Evolutionary conservation across 148 eudicot species (phyloP).

Genomic region (Rhododendron ovatum): DNA sequence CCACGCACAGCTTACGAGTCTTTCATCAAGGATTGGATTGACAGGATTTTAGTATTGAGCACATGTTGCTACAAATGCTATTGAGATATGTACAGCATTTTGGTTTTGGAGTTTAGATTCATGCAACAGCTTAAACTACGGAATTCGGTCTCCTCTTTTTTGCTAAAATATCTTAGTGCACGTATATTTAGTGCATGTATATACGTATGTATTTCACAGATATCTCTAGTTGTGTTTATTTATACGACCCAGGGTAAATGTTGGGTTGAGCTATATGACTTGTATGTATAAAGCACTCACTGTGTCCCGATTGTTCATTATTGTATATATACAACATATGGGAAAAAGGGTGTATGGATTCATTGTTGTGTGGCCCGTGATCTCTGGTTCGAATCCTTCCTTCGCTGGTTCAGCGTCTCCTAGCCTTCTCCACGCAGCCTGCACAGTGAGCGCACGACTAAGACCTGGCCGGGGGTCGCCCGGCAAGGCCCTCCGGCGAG

Average conservation of each 20-base stretch:
- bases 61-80: background rate
- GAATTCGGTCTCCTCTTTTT: background rate
- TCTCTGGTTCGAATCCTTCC: too few species aligned
- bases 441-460: too few species aligned
- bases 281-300: background rate
- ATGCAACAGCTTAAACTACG: background rate
- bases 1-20: background rate
- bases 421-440: too few species aligned
- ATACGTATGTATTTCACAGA: background rate
- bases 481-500: too few species aligned
- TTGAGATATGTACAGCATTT: constrained; percentile 4
- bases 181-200: background rate
- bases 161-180: background rate
- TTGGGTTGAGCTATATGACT: background rate
- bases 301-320: background rate
- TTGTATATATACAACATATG: background rate
- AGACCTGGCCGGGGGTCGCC: too few species aligned
- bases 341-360: background rate
- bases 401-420: too few species aligned
- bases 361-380: too few species aligned
- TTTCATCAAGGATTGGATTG: background rate
- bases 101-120: background rate
- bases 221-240: background rate
- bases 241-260: background rate
- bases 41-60: background rate